Conservation (phyloP, 179 eudicot genomes). For the Beta macrorhiza region DNA sequence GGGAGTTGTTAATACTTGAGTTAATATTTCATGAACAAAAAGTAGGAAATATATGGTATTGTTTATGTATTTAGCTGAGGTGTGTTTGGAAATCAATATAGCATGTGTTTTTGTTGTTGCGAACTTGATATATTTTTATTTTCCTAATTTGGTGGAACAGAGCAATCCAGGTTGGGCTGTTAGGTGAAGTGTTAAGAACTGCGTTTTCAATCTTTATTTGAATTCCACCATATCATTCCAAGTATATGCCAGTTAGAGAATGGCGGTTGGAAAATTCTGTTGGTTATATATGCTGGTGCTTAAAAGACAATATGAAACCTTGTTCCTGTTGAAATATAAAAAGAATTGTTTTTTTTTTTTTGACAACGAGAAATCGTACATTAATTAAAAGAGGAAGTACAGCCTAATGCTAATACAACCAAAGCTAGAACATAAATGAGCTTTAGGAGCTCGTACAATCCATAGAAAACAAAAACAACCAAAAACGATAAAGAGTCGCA, state of each 20-base stretch:
- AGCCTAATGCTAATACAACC: too few species aligned
- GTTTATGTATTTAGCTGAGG: constrained; percentile 17
- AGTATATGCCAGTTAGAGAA: background rate
- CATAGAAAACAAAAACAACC: too few species aligned
- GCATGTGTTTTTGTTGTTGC: background rate
- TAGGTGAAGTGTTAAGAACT: background rate
- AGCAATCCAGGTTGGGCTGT: background rate
- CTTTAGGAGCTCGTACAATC: too few species aligned
- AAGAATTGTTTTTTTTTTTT: too few species aligned
- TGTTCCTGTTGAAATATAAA: background rate
- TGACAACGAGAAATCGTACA: too few species aligned
- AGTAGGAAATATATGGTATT: background rate
- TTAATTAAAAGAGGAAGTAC: too few species aligned
- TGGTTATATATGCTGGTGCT: background rate
- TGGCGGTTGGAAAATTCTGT: background rate
- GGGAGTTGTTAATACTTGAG: constrained; percentile 20
- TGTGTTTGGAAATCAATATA: constrained; percentile 1
- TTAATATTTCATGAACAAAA: background rate
- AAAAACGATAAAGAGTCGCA: too few species aligned
- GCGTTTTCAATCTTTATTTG: background rate
- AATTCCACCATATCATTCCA: background rate
- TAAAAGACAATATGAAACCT: background rate
- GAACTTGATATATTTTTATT: background rate
- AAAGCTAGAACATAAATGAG: too few species aligned
- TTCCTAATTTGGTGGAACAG: background rate